Evolutionary conservation across 2,329 filamentous ascomycete species (phyloP), one percentile per base, ranked within the genome.

Genomic region (Fusarium mexicanum): DNA sequence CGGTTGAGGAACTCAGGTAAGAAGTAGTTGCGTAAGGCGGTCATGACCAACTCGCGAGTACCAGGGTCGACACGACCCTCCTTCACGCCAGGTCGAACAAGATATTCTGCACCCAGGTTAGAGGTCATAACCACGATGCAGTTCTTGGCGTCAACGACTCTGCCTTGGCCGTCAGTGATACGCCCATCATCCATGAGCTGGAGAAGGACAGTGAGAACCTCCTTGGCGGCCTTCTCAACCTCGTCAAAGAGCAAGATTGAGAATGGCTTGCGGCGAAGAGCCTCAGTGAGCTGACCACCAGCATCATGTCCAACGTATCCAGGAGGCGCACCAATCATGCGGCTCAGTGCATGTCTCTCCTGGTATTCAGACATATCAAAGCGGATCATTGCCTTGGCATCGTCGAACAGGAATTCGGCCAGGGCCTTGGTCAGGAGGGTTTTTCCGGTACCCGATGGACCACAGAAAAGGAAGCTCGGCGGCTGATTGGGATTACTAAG

Each of bases 311-410:
- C 96, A 68, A 99, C 95, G 77, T 99, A 99, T 73, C 96, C 96
- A 9, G 96, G 96, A 26, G 96, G 96, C 26, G 96, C 95, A 81
- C 96, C 96, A 77, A 99, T 99, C 94, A 99, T 98, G 69, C 96
- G 91, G 81, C 94, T 97, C 20, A 99, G 90, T 2, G 96, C 93
- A 82, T 99, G 96, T 10, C 96, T 92, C 84, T 99, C 96, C 84
- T 99, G 97, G 83, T 99, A 99, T 84, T 99, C 96, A 10, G 96
- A 98, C 96, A 99, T 99, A 82, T 99, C 96, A 85, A 99, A 97
- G 44, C 96, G 93, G 78, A 99, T 98, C 96, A 99, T 98, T 40
- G 96, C 88, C 86, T 98, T 98, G 33, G 96, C 86, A 77, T 99
- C 96, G 81, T 99, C 96, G 85, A 99, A 99, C 35, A 99, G 87